Conservation (phyloP, 2,329 filamentous ascomycete genomes). For the Pseudogymnoascus sp. region DNA sequence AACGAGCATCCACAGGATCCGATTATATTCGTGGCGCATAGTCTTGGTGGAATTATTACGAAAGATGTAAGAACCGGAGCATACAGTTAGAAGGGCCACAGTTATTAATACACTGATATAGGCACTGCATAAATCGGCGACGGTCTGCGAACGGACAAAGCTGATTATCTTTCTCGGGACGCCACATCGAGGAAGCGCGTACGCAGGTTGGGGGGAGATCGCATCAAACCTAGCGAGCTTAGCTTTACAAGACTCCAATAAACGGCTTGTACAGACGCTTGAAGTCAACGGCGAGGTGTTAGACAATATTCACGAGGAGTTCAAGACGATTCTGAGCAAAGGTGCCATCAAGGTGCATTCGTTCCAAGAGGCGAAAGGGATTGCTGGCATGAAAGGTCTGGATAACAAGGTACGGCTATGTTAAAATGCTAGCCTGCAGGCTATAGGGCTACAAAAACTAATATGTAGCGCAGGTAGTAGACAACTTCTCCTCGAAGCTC, state of each 20-base stretch:
- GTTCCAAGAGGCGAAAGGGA: slow-evolving; percentile 32
- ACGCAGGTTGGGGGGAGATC: slow-evolving; percentile 30
- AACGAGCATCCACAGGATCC: slow-evolving; percentile 21
- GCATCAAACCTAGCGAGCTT: slow-evolving; percentile 29
- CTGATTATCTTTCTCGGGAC: slow-evolving; percentile 35
- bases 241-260: slow-evolving; percentile 31
- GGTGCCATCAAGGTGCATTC: slow-evolving; percentile 31
- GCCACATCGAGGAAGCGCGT: slow-evolving; percentile 32
- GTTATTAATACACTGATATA: slow-evolving; percentile 13
- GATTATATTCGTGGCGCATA: slow-evolving; percentile 32
- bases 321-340: slow-evolving; percentile 24
- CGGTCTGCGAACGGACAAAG: slow-evolving; percentile 25
- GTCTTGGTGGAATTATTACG: slow-evolving; percentile 31
- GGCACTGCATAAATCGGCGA: slow-evolving; percentile 28
- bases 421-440: background rate
- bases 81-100: background rate
- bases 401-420: slow-evolving; percentile 27
- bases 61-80: background rate
- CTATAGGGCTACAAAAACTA: too few relatives aligned
- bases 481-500: slow-evolving; percentile 17
- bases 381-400: slow-evolving; percentile 31
- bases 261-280: slow-evolving; percentile 27
- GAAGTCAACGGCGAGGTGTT: slow-evolving; percentile 32
- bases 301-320: slow-evolving; percentile 33
- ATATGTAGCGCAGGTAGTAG: background rate